A percentile compares a stretch with the other conserved stretches of the same genome.
These are phyloP conservation scores for Geopyxis carbonaria DNA, from an alignment of 495 filamentous ascomycete genomes.

Conservation along the genomic window DNA sequence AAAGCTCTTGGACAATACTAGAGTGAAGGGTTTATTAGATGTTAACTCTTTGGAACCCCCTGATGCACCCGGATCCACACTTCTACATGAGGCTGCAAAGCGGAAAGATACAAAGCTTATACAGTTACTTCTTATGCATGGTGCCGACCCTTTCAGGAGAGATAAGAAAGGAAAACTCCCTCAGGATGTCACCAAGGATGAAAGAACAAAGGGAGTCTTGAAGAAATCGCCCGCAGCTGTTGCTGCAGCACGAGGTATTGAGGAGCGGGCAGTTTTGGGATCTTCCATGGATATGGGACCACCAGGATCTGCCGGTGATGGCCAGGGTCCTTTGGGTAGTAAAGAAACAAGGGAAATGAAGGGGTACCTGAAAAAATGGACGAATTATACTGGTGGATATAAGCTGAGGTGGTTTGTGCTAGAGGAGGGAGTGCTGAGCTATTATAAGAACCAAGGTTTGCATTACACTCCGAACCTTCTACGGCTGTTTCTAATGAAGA, in stretches of 20 bases:
- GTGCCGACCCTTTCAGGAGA: conserved; percentile 90
- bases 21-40: conserved; percentile 69
- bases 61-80: conserved; percentile 56
- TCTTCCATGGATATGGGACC: conserved; percentile 34
- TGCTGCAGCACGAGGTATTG: conserved; percentile 84
- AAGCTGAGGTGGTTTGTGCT: conserved; percentile 96
- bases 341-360: conserved; percentile 93
- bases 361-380: conserved; percentile 98
- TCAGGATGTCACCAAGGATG: conserved; percentile 94
- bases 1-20: conserved; percentile 60
- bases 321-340: conserved; percentile 43
- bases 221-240: conserved; percentile 90
- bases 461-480: no score
- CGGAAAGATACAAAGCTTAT: conserved; percentile 70
- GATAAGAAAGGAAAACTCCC: conserved; percentile 91
- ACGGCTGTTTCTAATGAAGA: no score
- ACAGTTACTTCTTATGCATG: conserved; percentile 77
- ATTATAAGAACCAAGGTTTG: conserved; percentile 89
- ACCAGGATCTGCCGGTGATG: conserved; percentile 26
- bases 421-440: conserved; percentile 92
- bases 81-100: conserved; percentile 85
- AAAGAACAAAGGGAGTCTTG: conserved; percentile 64
- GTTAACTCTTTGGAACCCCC: conserved; percentile 79
- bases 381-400: conserved; percentile 91
- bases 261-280: conserved; percentile 88